Evolutionary conservation across 2,329 filamentous ascomycete species (phyloP).

Genomic region (Fusarium aywerte): DNA sequence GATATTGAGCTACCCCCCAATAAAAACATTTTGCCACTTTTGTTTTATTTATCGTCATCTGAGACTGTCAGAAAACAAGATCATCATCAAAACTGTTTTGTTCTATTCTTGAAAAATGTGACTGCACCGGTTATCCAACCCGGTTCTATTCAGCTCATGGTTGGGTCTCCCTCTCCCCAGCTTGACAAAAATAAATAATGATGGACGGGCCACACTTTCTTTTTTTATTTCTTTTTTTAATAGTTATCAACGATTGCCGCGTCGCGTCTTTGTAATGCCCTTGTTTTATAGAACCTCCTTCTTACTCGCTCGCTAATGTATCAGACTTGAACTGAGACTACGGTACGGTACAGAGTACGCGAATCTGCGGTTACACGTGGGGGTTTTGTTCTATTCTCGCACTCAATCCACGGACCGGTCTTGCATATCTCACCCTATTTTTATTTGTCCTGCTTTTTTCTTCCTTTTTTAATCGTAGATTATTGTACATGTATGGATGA

Average conservation of each 20-base stretch:
- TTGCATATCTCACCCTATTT: not conserved
- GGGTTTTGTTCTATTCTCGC: not conserved
- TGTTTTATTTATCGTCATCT: not conserved
- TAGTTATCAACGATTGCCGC: constrained; percentile 26
- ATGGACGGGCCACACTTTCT: not conserved
- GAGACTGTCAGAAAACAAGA: not conserved
- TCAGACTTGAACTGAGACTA: constrained; percentile 10
- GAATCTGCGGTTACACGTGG: not conserved
- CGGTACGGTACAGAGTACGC: too few species aligned
- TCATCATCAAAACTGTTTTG: not conserved
- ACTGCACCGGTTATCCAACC: constrained; percentile 36
- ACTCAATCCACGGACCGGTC: not conserved
- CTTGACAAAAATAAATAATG: constrained; percentile 1
- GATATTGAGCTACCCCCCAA: too few species aligned
- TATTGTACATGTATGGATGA: not conserved
- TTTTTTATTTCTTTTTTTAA: constrained; percentile 3
- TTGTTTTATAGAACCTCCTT: constrained; percentile 6
- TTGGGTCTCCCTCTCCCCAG: constrained; percentile 27
- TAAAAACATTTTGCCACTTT: constrained; percentile 31
- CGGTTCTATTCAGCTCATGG: constrained; percentile 22
- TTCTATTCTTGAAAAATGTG: constrained; percentile 1
- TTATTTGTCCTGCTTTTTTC: not conserved
- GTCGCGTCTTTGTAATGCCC: constrained; percentile 1
- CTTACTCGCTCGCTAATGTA: constrained; percentile 17
- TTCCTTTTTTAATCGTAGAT: not conserved